A percentile compares a stretch with the other conserved stretches of the same genome.
Conservation (phyloP, 768 basidiomycete species). For the Mrakia gelida region DNA sequence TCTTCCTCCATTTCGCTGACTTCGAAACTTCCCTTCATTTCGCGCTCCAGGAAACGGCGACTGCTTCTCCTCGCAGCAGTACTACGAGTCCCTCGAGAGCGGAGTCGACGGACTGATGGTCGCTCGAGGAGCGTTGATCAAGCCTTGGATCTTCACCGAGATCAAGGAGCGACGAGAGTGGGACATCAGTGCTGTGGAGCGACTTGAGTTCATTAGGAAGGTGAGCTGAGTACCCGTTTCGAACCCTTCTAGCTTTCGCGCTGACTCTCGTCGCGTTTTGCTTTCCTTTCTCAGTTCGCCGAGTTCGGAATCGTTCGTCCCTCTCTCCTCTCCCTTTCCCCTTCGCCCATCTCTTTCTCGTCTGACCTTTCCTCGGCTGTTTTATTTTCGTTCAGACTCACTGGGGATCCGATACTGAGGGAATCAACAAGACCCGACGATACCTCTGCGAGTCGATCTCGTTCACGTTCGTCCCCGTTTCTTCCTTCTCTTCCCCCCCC, state of each 20-base stretch:
- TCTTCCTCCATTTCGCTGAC: not conserved
- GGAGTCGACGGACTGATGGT: constrained; percentile 96
- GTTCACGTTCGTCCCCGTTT: constrained; percentile 56
- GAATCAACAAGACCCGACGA: constrained; percentile 82
- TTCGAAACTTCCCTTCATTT: not conserved
- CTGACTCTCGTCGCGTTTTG: not conserved
- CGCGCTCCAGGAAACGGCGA: constrained; percentile 82
- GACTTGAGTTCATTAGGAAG: constrained; percentile 71
- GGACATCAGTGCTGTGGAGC: constrained; percentile 82
- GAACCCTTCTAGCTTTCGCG: too few species aligned
- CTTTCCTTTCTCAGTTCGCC: constrained; percentile 4
- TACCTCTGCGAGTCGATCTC: constrained; percentile 94
- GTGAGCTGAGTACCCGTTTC: constrained; percentile 46
- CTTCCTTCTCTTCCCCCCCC: not conserved
- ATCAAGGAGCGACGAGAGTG: constrained; percentile 87
- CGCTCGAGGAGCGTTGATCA: constrained; percentile 89
- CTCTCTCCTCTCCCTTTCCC: not conserved
- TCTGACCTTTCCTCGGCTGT: not conserved
- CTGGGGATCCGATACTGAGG: constrained; percentile 54
- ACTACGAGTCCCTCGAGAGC: constrained; percentile 68
- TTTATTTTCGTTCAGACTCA: constrained; percentile 50
- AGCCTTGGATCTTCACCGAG: constrained; percentile 57
- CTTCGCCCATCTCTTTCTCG: not conserved
- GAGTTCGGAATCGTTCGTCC: constrained; percentile 27
- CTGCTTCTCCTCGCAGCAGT: constrained; percentile 79